Base-by-base conservation (phyloP, 2,329 filamentous ascomycete genomes). In the Aspergillus sp. region DNA sequence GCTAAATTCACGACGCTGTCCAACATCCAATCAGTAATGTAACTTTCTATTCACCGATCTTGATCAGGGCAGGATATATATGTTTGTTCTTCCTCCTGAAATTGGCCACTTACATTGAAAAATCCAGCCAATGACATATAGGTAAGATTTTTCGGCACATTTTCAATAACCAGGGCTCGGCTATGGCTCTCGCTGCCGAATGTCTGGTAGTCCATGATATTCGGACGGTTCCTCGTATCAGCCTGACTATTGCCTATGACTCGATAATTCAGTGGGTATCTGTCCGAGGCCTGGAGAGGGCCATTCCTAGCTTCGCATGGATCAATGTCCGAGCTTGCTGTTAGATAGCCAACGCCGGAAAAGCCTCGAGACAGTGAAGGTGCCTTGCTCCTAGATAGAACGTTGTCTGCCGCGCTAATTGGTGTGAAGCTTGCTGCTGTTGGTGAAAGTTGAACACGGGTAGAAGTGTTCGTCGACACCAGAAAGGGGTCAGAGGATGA, bases 371-470 rank as follows among this genome's bases (percentile, higher is more conserved):
- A 36, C 30, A 63, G 36, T 3, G 63, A 50, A 36, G 59, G 59
- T 32, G 62, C 32, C 19, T 60, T 53, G 38, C 49, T 62, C 19
- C 57, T 44, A 49, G 50, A 62, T 17, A 53, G 47, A n/a, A 52
- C 59, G 48, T 32, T 50, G 27, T 64, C 64, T 47, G 50, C 38
- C 56, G 67, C 64, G 15, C 69, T 68, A 54, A 81, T 75, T 5
- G 88, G 88, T 15, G 81, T 84, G 66, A 90, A 90, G 1, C 81
- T 71, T 1, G 83, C 84, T 1, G 88, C 87, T 6, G 84, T 88
- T 1, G 88, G 86, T 3, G 88, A 90, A 21, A 91, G 76, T 64
- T 85, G 69, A 17, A 59, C 58, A 39, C 65, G 64, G 21, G 48
- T 63, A 54, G 65, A 59, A 23, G 62, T 47, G 41, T 59, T 60